These are phyloP conservation scores for Capsicum pubescens DNA, from an alignment of 257 asterid genomes.

Conservation along the genomic window DNA sequence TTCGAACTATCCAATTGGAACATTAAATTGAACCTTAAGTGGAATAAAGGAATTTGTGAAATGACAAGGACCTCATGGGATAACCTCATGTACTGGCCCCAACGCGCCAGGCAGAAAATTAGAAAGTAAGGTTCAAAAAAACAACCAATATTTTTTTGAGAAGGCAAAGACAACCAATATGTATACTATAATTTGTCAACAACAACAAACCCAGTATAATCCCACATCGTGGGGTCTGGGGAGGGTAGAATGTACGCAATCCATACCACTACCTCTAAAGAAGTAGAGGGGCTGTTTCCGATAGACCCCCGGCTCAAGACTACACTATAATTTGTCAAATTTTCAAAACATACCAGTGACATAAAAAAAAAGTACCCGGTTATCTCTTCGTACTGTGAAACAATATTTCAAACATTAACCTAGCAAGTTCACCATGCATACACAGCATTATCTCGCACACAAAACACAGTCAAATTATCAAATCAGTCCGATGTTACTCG, in stretches of 20 bases:
- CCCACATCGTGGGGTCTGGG: too few relatives aligned
- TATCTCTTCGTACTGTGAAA: not conserved
- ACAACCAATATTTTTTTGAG: not conserved
- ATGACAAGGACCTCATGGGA: slow-evolving; percentile 22
- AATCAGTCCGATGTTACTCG: not conserved
- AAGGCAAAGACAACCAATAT: not conserved
- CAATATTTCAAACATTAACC: not conserved
- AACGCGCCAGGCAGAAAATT: slow-evolving; percentile 7
- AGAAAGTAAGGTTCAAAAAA: not conserved
- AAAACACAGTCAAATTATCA: slow-evolving; percentile 1
- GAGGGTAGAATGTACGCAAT: too few relatives aligned
- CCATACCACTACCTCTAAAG: too few relatives aligned
- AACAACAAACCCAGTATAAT: too few relatives aligned
- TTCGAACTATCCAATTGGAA: not conserved
- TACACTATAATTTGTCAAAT: not conserved
- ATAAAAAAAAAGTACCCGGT: not conserved
- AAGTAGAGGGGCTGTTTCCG: too few relatives aligned
- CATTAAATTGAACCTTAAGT: not conserved
- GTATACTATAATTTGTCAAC: not conserved
- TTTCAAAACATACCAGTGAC: not conserved
- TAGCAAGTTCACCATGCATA: slow-evolving; percentile 3
- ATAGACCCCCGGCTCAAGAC: too few relatives aligned
- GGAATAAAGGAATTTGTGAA: not conserved
- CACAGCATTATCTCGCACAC: slow-evolving; percentile 18
- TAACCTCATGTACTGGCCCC: not conserved